Percentiles rank a stretch among this genome's conserved stretches.
These are phyloP conservation scores for Trifolium repens DNA, from an alignment of 306 rosid species.

Conservation along the genomic window DNA sequence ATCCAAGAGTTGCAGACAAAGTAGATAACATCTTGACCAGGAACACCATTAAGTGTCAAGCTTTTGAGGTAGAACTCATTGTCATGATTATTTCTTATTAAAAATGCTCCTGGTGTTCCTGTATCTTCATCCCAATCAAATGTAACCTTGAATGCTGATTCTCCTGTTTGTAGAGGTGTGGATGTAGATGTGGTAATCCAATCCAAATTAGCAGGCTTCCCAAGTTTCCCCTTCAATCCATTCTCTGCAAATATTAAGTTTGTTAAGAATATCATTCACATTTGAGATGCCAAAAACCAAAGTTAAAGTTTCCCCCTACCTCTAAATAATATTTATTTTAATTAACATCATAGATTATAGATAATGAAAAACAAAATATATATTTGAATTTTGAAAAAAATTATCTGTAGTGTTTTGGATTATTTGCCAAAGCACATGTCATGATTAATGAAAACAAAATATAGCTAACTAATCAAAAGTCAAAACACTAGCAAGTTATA, in stretches of 20 bases:
- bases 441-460: too few species aligned
- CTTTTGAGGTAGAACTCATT: conserved; percentile 69
- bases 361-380: too few species aligned
- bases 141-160: conserved; percentile 56
- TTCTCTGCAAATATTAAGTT: conserved; percentile 45
- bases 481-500: background rate
- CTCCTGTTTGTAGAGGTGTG: conserved; percentile 49
- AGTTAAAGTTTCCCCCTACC: background rate
- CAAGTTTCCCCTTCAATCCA: conserved; percentile 59
- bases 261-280: background rate
- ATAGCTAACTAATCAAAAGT: background rate
- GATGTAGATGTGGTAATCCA: conserved; percentile 55
- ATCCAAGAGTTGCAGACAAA: conserved; percentile 90
- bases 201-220: conserved; percentile 62
- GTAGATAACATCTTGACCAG: conserved; percentile 65
- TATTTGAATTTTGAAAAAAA: too few species aligned
- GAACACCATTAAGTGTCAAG: conserved; percentile 71
- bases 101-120: conserved; percentile 77
- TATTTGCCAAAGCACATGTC: too few species aligned
- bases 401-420: too few species aligned
- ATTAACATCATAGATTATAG: too few species aligned
- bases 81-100: conserved; percentile 66
- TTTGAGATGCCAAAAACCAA: background rate
- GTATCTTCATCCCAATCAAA: conserved; percentile 70
- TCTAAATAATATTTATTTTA: too few species aligned